These are phyloP conservation scores for Vitis labrusca DNA, from an alignment of 164 flowering plant species.

Conservation along the genomic window DNA sequence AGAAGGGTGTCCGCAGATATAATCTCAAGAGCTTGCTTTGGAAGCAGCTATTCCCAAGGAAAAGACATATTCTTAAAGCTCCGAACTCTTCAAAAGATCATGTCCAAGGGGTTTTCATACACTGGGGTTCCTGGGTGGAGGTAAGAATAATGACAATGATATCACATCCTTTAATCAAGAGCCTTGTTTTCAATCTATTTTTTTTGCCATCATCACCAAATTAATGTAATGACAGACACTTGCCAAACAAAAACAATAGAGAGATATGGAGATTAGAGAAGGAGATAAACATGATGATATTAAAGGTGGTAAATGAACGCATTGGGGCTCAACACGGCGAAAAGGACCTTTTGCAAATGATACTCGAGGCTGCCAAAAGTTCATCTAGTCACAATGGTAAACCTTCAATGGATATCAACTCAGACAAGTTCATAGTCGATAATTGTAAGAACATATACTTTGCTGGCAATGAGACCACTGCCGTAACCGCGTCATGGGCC, in stretches of 20 bases:
- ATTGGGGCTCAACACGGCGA: conserved; percentile 10
- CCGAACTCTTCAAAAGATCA: background rate
- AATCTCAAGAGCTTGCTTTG: conserved; percentile 24
- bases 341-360: conserved; percentile 48
- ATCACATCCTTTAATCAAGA: no score
- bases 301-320: conserved; percentile 31
- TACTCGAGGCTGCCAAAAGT: conserved; percentile 40
- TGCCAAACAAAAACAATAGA: conserved; percentile 36
- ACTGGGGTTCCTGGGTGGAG: conserved; percentile 28
- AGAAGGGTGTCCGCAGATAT: conserved; percentile 19
- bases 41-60: conserved; percentile 18
- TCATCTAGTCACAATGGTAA: conserved; percentile 8
- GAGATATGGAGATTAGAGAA: conserved; percentile 42
- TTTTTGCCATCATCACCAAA: no score
- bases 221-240: conserved; percentile 11
- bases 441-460: conserved; percentile 63
- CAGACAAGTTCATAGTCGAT: conserved; percentile 44
- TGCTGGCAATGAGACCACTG: conserved; percentile 59
- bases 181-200: no score
- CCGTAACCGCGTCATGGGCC: conserved; percentile 52
- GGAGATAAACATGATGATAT: conserved; percentile 35
- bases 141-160: background rate
- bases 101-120: background rate
- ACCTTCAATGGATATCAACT: conserved; percentile 1
- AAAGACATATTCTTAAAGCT: conserved; percentile 13